phyloP scores from a whole-genome alignment of 495 filamentous ascomycete genomes.

The Penicillium pancosmium region DNA sequence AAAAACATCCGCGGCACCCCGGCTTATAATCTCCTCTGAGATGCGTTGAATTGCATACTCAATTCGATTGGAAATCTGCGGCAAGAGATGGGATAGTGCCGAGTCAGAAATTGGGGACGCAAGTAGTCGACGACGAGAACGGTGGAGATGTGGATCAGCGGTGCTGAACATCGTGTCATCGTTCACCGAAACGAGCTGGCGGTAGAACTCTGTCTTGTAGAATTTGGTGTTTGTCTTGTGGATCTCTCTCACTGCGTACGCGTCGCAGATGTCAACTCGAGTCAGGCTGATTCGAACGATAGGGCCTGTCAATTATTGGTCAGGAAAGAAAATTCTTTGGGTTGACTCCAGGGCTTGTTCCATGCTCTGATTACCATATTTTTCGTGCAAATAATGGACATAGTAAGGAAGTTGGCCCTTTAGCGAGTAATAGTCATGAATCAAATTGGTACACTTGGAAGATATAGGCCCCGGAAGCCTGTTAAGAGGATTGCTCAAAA shows the following conservation, averaged over 20 bases:
- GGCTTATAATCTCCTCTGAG: constrained; percentile 29
- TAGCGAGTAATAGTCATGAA: constrained; percentile 36
- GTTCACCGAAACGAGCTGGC: constrained; percentile 13
- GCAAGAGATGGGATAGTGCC: constrained; percentile 26
- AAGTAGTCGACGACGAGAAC: constrained; percentile 35
- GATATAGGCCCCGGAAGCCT: constrained; percentile 28
- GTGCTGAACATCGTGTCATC: constrained; percentile 39
- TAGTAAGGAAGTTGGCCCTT: constrained; percentile 34
- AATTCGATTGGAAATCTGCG: constrained; percentile 32
- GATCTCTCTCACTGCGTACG: constrained; percentile 38
- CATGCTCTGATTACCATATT: constrained; percentile 36
- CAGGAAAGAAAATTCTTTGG: not conserved
- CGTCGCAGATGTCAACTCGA: constrained; percentile 44
- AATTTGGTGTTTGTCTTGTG: not conserved
- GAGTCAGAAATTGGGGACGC: constrained; percentile 44
- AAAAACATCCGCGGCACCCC: constrained; percentile 47
- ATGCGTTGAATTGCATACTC: constrained; percentile 38
- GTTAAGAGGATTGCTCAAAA: constrained; percentile 22
- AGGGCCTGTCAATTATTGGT: constrained; percentile 28
- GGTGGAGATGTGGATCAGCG: constrained; percentile 32
- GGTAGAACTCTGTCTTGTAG: constrained; percentile 36
- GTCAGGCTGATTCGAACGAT: constrained; percentile 44
- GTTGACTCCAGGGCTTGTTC: not conserved
- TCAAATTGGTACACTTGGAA: constrained; percentile 38
- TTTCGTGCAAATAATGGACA: constrained; percentile 44